Base-by-base conservation (phyloP, 2,329 filamentous ascomycete species). In the Botrytis hyacinthi region DNA sequence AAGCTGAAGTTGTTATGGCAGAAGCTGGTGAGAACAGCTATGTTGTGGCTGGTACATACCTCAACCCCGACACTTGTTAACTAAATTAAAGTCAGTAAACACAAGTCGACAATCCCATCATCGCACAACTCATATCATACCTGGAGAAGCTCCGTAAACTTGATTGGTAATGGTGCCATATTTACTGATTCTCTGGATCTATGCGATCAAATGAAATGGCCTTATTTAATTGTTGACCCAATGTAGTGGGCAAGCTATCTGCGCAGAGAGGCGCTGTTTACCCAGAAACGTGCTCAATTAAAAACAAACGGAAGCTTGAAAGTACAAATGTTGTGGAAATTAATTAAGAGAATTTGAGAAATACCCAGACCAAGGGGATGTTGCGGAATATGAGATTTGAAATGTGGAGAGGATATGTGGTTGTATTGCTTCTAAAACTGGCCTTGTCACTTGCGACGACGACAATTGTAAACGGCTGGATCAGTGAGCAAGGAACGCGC, bases 111-210 rank as follows among this genome's bases (percentile, higher is more conserved):
- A 84, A 76, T 63, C 91, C 91, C 51, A 96, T 93, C 29, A 94
- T 93, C 96, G 82, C 97, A 68, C 91, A 93, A 67, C 93, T 86
- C 97, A 76, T 97, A 93, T 0, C 93, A 92, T 65, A 91, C 90
- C 87, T 95, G 93, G 83, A 95, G 88, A 81, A 95, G 89, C 90
- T 97, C 94, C 83, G 92, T 92, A 85, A 97, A 97, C 87, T 94
- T 94, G 86, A 97, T 97, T 81, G 93, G 94, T 82, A 97, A 87
- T 83, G 90, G 78, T 74, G 77, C 79, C 80, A 81, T 81, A 73
- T 71, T 73, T 37, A 79, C 10, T 73, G 42, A 48, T 69, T 73
- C 40, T 60, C 54, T 61, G 54, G 48, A 75, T 70, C 70, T 72
- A 69, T 76, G 76, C 75, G 67, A 76, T 73, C 67, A 77, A 79